Percentiles rank a stretch among this genome's conserved stretches.
Conservation (phyloP, 2,329 filamentous ascomycete species). For the Rutstroemia sp. region DNA sequence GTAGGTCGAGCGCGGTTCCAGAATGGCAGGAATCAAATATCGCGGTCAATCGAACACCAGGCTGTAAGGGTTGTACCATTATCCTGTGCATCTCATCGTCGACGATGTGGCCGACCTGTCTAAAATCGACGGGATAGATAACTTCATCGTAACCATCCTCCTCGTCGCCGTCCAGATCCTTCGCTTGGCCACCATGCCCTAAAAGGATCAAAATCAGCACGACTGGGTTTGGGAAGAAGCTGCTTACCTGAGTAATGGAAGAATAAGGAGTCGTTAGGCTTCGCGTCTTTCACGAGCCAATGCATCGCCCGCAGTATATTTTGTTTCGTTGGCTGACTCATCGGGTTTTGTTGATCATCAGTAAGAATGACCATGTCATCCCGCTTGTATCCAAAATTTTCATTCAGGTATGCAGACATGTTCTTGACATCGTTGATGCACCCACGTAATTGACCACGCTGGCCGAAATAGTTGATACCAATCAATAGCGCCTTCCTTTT, state of each 20-base stretch:
- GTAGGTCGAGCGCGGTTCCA: slow-evolving; percentile 57
- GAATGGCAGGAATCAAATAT: slow-evolving; percentile 67
- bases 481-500: slow-evolving; percentile 83
- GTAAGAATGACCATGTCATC: slow-evolving; percentile 97
- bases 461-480: slow-evolving; percentile 94
- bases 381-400: slow-evolving; percentile 84
- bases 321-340: slow-evolving; percentile 93
- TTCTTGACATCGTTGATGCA: slow-evolving; percentile 98
- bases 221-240: slow-evolving; percentile 10
- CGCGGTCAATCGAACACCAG: slow-evolving; percentile 72
- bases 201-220: slow-evolving; percentile 10
- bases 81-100: slow-evolving; percentile 77
- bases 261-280: slow-evolving; percentile 88
- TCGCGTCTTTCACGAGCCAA: slow-evolving; percentile 91
- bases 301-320: slow-evolving; percentile 96
- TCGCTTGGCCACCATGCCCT: slow-evolving; percentile 76
- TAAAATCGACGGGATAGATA: slow-evolving; percentile 77
- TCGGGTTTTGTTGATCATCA: slow-evolving; percentile 93
- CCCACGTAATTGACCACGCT: slow-evolving; percentile 80
- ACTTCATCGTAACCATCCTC: slow-evolving; percentile 78
- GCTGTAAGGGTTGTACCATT: slow-evolving; percentile 68
- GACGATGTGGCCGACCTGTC: slow-evolving; percentile 71
- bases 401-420: slow-evolving; percentile 85
- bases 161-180: slow-evolving; percentile 72
- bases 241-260: slow-evolving; percentile 87